Percentiles rank a stretch among this genome's conserved stretches.
Conservation (phyloP, 2,329 filamentous ascomycete genomes). For the Calonectria pauciramosa region DNA sequence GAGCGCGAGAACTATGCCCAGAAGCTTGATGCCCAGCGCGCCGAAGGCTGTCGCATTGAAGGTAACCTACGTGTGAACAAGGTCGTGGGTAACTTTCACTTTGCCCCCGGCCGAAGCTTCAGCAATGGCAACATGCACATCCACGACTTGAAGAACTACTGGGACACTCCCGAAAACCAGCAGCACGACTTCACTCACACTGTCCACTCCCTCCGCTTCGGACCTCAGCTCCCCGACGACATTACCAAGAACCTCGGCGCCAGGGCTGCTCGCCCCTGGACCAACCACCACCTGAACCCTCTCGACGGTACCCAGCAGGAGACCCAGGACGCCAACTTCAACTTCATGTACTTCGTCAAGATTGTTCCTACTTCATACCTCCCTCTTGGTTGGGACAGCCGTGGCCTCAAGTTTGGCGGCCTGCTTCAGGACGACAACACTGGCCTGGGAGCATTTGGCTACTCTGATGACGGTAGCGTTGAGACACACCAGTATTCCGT, state of each 20-base stretch:
- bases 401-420: constrained; percentile 49
- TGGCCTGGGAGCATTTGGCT: constrained; percentile 66
- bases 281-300: constrained; percentile 92
- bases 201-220: constrained; percentile 92
- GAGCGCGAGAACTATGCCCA: constrained; percentile 94
- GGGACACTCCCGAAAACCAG: constrained; percentile 76
- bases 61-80: constrained; percentile 96
- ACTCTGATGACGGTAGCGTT: constrained; percentile 80
- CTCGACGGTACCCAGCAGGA: constrained; percentile 84
- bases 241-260: constrained; percentile 71
- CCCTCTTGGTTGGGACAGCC: constrained; percentile 87
- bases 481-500: constrained; percentile 99
- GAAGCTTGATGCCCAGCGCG: constrained; percentile 86
- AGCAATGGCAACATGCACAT: constrained; percentile 97
- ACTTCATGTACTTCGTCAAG: constrained; percentile 99
- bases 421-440: constrained; percentile 72
- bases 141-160: constrained; percentile 97
- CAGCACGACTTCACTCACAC: constrained; percentile 90
- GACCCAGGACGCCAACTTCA: constrained; percentile 87
- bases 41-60: constrained; percentile 95
- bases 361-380: constrained; percentile 97
- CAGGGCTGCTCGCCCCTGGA: constrained; percentile 72
- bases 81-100: constrained; percentile 98
- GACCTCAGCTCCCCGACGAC: constrained; percentile 86
- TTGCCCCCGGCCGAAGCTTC: constrained; percentile 96